Conservation (phyloP, 192 early-diverging fungal genomes). For the Podila epicladia region DNA sequence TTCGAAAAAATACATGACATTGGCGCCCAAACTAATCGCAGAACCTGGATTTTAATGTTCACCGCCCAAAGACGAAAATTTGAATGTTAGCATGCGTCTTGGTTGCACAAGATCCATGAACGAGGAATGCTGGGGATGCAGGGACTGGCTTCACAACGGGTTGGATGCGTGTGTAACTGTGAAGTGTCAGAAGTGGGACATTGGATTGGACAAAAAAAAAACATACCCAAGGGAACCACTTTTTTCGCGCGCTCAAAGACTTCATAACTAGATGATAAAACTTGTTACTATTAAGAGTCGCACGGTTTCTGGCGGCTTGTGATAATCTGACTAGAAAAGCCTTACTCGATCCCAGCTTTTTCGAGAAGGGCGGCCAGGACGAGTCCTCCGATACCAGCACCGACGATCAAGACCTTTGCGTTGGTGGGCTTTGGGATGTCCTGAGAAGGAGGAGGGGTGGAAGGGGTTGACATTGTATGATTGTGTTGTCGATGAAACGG, state of each 20-base stretch:
- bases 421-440: too few relatives aligned
- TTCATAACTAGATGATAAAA: background rate
- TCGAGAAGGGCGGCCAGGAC: slow-evolving; percentile 14
- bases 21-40: slow-evolving; percentile 6
- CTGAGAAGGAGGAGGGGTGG: too few relatives aligned
- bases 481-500: too few relatives aligned
- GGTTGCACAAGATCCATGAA: background rate
- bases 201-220: too few relatives aligned
- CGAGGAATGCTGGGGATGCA: background rate
- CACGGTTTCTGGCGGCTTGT: too few relatives aligned
- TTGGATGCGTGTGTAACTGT: background rate
- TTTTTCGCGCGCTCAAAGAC: slow-evolving; percentile 23
- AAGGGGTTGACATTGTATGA: too few relatives aligned
- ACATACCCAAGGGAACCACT: slow-evolving; percentile 16
- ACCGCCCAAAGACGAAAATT: too few relatives aligned
- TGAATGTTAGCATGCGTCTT: too few relatives aligned
- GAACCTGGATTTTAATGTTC: background rate
- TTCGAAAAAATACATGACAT: slow-evolving; percentile 20
- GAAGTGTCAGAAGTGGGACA: too few relatives aligned
- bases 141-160: background rate
- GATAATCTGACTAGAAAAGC: too few relatives aligned
- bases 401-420: slow-evolving; percentile 20
- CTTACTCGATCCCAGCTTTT: slow-evolving; percentile 11
- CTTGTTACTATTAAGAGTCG: too few relatives aligned
- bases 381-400: slow-evolving; percentile 29